These are phyloP conservation scores for Eimeria acervulina DNA, from an alignment of 169 alveolate genomes.

Conservation along the genomic window DNA sequence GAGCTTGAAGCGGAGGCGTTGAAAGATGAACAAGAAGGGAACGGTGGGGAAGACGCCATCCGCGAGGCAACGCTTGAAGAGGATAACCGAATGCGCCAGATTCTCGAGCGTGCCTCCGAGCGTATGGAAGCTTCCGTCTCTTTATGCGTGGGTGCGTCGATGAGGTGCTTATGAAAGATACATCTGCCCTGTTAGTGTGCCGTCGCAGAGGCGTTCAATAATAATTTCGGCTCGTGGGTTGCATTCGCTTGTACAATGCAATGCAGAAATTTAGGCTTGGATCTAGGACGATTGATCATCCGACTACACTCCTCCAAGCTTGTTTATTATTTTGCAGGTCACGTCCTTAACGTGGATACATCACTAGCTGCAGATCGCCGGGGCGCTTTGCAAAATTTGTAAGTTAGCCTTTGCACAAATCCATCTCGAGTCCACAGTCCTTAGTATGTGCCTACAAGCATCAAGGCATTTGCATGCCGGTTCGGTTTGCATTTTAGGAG, in stretches of 20 bases:
- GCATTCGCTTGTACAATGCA: neutral
- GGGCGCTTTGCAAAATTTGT: constrained; percentile 37
- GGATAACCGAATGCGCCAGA: constrained; percentile 9
- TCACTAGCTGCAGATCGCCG: constrained; percentile 70
- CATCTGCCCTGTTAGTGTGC: neutral
- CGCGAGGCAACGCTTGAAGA: constrained; percentile 55
- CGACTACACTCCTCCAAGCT: neutral
- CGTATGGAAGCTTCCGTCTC: constrained; percentile 41
- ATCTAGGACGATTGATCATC: neutral
- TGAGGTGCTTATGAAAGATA: neutral
- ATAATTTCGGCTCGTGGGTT: neutral
- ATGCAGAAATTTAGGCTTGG: neutral
- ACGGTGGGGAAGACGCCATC: constrained; percentile 25
- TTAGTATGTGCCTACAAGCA: neutral
- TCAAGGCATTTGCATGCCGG: neutral
- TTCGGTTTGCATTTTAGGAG: constrained; percentile 17
- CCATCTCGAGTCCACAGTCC: neutral
- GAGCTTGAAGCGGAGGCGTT: constrained; percentile 40
- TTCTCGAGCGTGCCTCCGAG: constrained; percentile 10
- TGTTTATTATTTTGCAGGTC: constrained; percentile 31
- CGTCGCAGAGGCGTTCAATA: neutral
- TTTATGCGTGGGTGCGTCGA: constrained; percentile 65
- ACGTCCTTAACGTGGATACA: constrained; percentile 51
- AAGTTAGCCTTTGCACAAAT: neutral
- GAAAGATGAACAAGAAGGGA: neutral